Percentiles rank a stretch among this genome's conserved stretches.
These are phyloP conservation scores for Penicillium waksmanii DNA, from an alignment of 495 filamentous ascomycete genomes.

Conservation along the genomic window DNA sequence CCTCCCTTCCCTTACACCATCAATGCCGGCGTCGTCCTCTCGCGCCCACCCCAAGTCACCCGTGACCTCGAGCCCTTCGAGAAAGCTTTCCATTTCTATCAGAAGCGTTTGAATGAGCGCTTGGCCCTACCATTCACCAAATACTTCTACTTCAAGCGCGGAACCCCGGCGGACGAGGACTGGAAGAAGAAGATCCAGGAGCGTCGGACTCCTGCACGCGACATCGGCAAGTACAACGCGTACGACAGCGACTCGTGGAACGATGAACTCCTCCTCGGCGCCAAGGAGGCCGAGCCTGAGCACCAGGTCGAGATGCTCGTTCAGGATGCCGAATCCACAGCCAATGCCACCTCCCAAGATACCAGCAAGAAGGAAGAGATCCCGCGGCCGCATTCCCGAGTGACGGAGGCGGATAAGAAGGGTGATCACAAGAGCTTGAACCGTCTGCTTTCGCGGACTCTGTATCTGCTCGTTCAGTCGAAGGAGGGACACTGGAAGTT, in stretches of 20 bases:
- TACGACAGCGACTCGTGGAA: constrained; percentile 84
- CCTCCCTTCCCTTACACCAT: constrained; percentile 60
- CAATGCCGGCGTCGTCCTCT: constrained; percentile 81
- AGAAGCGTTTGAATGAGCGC: constrained; percentile 94
- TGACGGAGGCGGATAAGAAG: constrained; percentile 80
- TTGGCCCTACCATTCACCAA: constrained; percentile 84
- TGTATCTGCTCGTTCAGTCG: constrained; percentile 80
- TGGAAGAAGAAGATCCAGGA: constrained; percentile 86
- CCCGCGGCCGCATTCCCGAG: constrained; percentile 68
- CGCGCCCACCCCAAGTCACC: constrained; percentile 85
- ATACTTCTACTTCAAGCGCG: constrained; percentile 95
- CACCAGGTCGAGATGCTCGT: constrained; percentile 68
- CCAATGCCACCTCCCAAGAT: constrained; percentile 65
- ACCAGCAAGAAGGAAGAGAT: constrained; percentile 67
- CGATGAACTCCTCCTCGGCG: constrained; percentile 84
- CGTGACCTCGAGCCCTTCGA: constrained; percentile 85
- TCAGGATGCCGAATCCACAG: constrained; percentile 73
- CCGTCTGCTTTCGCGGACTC: constrained; percentile 71
- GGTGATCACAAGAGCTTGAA: constrained; percentile 76
- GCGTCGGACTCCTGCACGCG: constrained; percentile 74
- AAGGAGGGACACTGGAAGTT: constrained; percentile 78
- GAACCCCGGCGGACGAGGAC: constrained; percentile 80
- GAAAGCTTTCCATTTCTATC: constrained; percentile 91
- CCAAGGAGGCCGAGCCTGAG: constrained; percentile 60
- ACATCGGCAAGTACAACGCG: constrained; percentile 84